These are phyloP conservation scores for Climacium dendroides DNA, from an alignment of 225 moss, liverwort and hornwort species.

Conservation along the genomic window DNA sequence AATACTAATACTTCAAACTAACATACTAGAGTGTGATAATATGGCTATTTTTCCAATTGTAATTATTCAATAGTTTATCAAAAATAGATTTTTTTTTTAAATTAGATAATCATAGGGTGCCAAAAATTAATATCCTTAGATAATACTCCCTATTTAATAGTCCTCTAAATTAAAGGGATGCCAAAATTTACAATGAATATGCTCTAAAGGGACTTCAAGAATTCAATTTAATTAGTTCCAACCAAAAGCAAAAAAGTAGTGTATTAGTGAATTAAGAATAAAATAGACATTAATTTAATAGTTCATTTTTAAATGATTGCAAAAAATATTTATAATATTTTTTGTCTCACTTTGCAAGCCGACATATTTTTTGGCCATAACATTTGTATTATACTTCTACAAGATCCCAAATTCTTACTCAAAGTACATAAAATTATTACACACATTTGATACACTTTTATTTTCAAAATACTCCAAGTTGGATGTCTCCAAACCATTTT, in stretches of 20 bases:
- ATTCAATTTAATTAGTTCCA: not conserved
- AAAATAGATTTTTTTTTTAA: too few species aligned
- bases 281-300: not conserved
- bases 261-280: not conserved
- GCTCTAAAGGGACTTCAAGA: not conserved
- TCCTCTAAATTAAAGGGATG: fast-evolving
- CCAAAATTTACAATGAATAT: not conserved
- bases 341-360: fast-evolving
- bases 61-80: too few species aligned
- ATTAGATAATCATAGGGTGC: not conserved
- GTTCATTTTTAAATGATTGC: not conserved
- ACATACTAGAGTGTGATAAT: not conserved
- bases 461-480: too few species aligned
- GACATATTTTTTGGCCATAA: not conserved
- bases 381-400: too few species aligned
- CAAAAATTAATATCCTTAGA: not conserved
- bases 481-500: too few species aligned
- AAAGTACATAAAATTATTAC: not conserved
- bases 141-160: not conserved
- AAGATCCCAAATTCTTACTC: not conserved
- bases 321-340: not conserved
- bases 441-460: not conserved
- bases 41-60: not conserved
- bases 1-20: not conserved
- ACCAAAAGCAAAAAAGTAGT: not conserved